These are phyloP conservation scores for Withania somnifera DNA, from an alignment of 305 asterid genomes.

Conservation along the genomic window DNA sequence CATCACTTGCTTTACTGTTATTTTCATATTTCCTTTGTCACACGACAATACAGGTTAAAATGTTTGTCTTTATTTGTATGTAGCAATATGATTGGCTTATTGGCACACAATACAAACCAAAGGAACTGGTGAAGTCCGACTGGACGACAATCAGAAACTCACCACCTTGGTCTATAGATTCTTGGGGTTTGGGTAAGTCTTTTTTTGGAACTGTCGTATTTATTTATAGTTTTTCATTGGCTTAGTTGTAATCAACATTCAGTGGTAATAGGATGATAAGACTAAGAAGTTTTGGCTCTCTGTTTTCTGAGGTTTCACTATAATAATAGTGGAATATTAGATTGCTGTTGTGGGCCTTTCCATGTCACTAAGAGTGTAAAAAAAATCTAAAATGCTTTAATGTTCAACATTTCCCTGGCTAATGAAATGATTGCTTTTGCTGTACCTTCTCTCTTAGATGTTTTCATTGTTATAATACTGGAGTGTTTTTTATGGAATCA, in stretches of 20 bases:
- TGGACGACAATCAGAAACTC: slow-evolving; percentile 84
- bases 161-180: slow-evolving; percentile 94
- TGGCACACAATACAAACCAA: slow-evolving; percentile 89
- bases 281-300: background rate
- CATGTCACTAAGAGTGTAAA: background rate
- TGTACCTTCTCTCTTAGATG: background rate
- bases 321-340: background rate
- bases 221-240: background rate
- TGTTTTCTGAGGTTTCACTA: background rate
- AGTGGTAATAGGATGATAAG: background rate
- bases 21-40: background rate
- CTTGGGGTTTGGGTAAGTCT: slow-evolving; percentile 96
- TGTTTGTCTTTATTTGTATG: slow-evolving; percentile 11
- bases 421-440: background rate
- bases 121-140: slow-evolving; percentile 83
- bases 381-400: background rate
- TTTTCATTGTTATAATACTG: background rate
- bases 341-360: slow-evolving; percentile 9
- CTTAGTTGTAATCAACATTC: background rate
- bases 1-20: background rate
- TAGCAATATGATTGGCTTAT: slow-evolving; percentile 99
- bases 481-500: background rate
- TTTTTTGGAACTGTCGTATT: background rate
- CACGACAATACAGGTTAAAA: background rate
- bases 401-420: background rate